Base-by-base conservation (phyloP, 2,329 filamentous ascomycete species). In the Pseudopithomyces chartarum region DNA sequence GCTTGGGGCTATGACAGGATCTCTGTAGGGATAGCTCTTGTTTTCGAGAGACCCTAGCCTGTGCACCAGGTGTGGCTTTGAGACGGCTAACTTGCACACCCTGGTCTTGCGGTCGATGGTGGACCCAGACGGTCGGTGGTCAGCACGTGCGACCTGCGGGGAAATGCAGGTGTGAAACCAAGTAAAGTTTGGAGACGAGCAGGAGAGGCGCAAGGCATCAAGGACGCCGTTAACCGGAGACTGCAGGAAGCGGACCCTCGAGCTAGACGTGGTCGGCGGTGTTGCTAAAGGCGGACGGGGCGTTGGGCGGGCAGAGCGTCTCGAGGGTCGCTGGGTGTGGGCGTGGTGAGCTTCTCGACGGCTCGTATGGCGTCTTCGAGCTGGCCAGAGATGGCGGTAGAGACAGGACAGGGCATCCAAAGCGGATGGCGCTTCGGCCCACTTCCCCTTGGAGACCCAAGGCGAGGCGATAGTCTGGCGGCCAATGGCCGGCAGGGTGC, bases 141-240 rank as follows among this genome's bases (percentile, higher is more conserved):
- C 69, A 10, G 73, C 69, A 70, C 61, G 64, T 71, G 73, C 69
- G 69, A 66, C 67, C 68, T 73, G 70, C 63, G 65, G 73, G 71
- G 73, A 49, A 73, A 66, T 68, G 56, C 56, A 58, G 56, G 56
- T 55, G 72, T 76, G 74, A 74, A 72, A 74, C 61, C 46, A 36
- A 51, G 64, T 56, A 63, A 62, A 65, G 62, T 58, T 63, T 64
- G 60, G 58, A 63, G 60, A 61, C 64, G 63, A 60, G 61, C 63
- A 38, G n/a, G 52, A 42, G 63, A 59, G 55, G 61, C 57, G 54
- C 59, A 45, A 47, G 39, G 49, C 49, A 43, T 58, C 15, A 48
- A 46, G 52, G 50, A 29, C 60, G 52, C 59, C 53, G 59, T 62
- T 58, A 55, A 56, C 49, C 48, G 52, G 58, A 22, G 48, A 20